Conservation (phyloP, 139 green algal genomes). For the Ostreobium quekettii region DNA sequence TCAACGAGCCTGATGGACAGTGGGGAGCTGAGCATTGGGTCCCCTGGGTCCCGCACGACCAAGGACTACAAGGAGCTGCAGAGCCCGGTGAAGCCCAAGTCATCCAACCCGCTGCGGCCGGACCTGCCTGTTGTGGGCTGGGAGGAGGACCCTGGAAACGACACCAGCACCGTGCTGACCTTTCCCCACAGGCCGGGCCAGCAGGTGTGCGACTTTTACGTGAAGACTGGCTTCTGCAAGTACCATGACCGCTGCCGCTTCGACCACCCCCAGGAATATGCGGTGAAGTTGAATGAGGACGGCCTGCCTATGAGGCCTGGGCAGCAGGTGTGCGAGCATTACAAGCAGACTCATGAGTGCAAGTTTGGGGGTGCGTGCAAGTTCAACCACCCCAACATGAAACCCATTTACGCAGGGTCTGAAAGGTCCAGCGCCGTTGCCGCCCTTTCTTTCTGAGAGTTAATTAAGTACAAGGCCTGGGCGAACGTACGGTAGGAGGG, state of each 20-base stretch:
- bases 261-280: slow-evolving; percentile 69
- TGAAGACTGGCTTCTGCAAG: slow-evolving; percentile 81
- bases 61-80: slow-evolving; percentile 13
- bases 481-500: too few relatives aligned
- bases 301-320: slow-evolving; percentile 59
- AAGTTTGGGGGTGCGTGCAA: slow-evolving; percentile 86
- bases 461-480: too few relatives aligned
- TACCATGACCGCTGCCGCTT: slow-evolving; percentile 77
- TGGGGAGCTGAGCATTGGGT: too few relatives aligned
- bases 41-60: too few relatives aligned
- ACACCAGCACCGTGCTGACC: slow-evolving; percentile 14
- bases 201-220: slow-evolving; percentile 78
- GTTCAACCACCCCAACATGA: slow-evolving; percentile 79
- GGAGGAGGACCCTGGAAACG: slow-evolving; percentile 24
- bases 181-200: slow-evolving; percentile 60
- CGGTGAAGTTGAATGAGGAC: slow-evolving; percentile 46
- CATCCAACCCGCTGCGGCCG: not conserved
- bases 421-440: too few relatives aligned
- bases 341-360: slow-evolving; percentile 70
- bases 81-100: slow-evolving; percentile 14
- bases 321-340: slow-evolving; percentile 73
- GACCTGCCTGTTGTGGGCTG: slow-evolving; percentile 36
- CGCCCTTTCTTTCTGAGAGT: too few relatives aligned
- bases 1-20: too few relatives aligned
- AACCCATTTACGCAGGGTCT: slow-evolving; percentile 42